A percentile compares a stretch with the other conserved stretches of the same genome.
These are phyloP conservation scores for Thymus mandschuricus DNA, from an alignment of 257 asterid species.

Conservation along the genomic window DNA sequence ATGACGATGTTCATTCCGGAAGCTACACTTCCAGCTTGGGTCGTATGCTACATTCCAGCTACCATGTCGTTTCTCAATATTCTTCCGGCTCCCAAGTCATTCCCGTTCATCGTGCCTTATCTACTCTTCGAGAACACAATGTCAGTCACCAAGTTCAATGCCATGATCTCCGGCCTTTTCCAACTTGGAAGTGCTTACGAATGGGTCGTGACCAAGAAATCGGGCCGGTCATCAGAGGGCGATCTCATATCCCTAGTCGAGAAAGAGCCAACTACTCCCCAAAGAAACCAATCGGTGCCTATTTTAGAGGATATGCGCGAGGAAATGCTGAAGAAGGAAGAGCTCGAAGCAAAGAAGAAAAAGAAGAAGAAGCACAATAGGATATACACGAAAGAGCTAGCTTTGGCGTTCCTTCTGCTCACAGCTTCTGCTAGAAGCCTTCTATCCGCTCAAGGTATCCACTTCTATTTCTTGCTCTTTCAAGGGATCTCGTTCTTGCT, in stretches of 20 bases:
- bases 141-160: conserved; percentile 95
- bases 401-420: conserved; percentile 69
- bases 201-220: conserved; percentile 90
- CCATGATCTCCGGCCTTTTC: conserved; percentile 93
- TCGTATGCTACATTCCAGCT: conserved; percentile 78
- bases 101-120: conserved; percentile 90
- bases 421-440: conserved; percentile 81
- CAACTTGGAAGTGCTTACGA: conserved; percentile 92
- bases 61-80: conserved; percentile 77
- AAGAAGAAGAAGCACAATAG: conserved; percentile 61
- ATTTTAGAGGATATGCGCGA: conserved; percentile 44
- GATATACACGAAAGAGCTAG: conserved; percentile 73
- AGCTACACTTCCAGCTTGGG: conserved; percentile 91
- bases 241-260: conserved; percentile 60
- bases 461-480: conserved; percentile 85
- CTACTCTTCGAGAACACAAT: conserved; percentile 88
- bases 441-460: conserved; percentile 87
- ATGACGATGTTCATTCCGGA: conserved; percentile 92
- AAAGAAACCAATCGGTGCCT: conserved; percentile 46
- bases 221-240: conserved; percentile 87
- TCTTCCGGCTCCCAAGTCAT: conserved; percentile 80
- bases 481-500: conserved; percentile 83
- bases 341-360: conserved; percentile 39
- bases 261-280: conserved; percentile 51
- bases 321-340: conserved; percentile 51